These are phyloP conservation scores for Herpetospermum pedunculosum DNA, from an alignment of 306 rosid species.

Conservation along the genomic window DNA sequence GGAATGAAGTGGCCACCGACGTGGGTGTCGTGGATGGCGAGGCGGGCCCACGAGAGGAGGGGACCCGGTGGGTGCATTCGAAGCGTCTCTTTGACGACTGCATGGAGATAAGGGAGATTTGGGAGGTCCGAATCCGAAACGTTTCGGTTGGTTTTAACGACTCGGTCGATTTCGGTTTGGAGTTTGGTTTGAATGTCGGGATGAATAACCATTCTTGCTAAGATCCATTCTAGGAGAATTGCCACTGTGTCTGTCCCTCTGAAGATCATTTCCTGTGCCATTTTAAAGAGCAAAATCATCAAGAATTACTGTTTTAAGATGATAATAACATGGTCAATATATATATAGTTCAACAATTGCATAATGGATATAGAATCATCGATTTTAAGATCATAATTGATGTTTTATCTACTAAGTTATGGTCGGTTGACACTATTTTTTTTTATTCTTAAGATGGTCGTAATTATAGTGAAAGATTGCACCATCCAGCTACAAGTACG, in stretches of 20 bases:
- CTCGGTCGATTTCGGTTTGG: conserved; percentile 31
- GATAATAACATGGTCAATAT: too few relatives aligned
- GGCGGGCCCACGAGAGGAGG: conserved; percentile 73
- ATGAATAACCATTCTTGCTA: conserved; percentile 83
- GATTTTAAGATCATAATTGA: too few relatives aligned
- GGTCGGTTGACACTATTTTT: too few relatives aligned
- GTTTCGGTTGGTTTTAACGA: neutral
- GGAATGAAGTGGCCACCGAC: conserved; percentile 39
- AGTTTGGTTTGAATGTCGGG: conserved; percentile 59
- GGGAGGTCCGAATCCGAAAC: conserved; percentile 45
- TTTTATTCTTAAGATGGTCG: too few relatives aligned
- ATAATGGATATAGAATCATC: too few relatives aligned
- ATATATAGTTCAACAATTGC: too few relatives aligned
- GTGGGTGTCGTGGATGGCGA: conserved; percentile 45
- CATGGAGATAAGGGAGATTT: conserved; percentile 39
- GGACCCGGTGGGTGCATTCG: conserved; percentile 84
- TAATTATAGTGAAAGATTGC: too few relatives aligned
- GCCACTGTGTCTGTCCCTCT: conserved; percentile 91
- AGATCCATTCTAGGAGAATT: conserved; percentile 65
- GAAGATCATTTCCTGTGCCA: conserved; percentile 64
- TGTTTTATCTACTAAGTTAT: too few relatives aligned
- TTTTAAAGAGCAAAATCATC: neutral
- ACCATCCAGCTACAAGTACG: too few relatives aligned
- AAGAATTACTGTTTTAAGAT: too few relatives aligned
- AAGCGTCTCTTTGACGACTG: conserved; percentile 59